A percentile compares a stretch with the other conserved stretches of the same genome.
Conservation (phyloP, 495 filamentous ascomycete genomes). For the Hyphodiscus hymeniophilus region DNA sequence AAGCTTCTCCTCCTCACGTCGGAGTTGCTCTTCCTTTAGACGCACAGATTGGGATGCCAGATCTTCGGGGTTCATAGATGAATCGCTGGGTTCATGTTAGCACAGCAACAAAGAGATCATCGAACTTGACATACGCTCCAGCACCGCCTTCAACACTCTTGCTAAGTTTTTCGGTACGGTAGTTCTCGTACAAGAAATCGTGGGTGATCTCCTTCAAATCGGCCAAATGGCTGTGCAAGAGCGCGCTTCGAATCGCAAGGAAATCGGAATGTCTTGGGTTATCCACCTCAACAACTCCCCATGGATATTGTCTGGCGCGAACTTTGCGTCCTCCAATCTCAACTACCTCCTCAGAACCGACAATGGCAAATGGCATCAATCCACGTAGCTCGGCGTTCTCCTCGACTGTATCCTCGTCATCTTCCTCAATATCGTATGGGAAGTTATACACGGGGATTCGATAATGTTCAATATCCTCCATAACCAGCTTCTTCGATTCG, state of each 20-base stretch:
- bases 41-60: constrained; percentile 93
- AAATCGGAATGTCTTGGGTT: constrained; percentile 99
- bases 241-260: constrained; percentile 89
- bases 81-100: constrained; percentile 43
- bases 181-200: constrained; percentile 99
- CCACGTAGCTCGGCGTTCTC: constrained; percentile 96
- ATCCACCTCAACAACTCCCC: constrained; percentile 98
- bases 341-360: constrained; percentile 89
- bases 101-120: not conserved
- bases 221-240: constrained; percentile 93
- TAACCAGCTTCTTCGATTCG: constrained; percentile 98
- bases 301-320: constrained; percentile 93
- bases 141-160: constrained; percentile 94
- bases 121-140: constrained; percentile 59
- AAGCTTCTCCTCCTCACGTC: constrained; percentile 98
- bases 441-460: constrained; percentile 99
- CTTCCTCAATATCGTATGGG: constrained; percentile 98
- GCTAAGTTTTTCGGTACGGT: constrained; percentile 99
- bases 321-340: constrained; percentile 90
- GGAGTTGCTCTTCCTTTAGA: constrained; percentile 97
- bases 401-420: constrained; percentile 98
- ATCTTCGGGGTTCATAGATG: constrained; percentile 96
- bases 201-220: constrained; percentile 99
- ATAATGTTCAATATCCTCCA: constrained; percentile 99
- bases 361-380: constrained; percentile 97